Base-by-base conservation (phyloP, 1,284 basidiomycete species). In the Ustilago trichophora region DNA sequence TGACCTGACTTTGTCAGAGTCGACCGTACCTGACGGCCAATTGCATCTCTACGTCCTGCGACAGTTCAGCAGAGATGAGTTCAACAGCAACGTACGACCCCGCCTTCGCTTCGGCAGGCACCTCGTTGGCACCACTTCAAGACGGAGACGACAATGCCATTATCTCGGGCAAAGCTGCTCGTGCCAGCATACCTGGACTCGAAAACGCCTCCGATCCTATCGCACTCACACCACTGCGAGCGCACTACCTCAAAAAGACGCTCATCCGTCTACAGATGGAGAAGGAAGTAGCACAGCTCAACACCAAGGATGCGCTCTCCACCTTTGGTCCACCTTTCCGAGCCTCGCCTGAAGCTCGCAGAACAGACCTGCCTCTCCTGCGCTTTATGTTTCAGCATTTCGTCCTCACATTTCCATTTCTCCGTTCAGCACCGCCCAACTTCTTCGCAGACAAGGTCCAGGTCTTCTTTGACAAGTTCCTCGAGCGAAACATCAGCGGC, bases 221-320 rank as follows among this genome's bases (percentile, higher is more conserved):
- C 8, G 49, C 54, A n/a, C 85, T 95, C 41, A 91, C 91, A 0
- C 91, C 93, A 5, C 83, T 93, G 25, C 88, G 92, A 33, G 92
- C 92, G 1, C 93, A 97, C 80, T 97, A 97, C 82, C 89, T 97
- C 80, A 97, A 96, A 84, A 94, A 95, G 83, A 87, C 90, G n/a
- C 88, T 97, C 49, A 87, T 98, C 38, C 88, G 90, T 69, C 87
- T 96, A 36, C 89, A 97, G 81, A 84, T 85, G 31, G 94, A 98
- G 27, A 46, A 35, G 9, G 79, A 81, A 41, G 56, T 80, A 8
- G 37, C 50, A 16, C 42, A 63, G 40, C 66, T 78, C 40, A 71
- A 44, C 42, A 66, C 67, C 33, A 67, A 62, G 29, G 74, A 80
- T 55, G 79, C 76, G 0, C 76, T 81, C 11, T 74, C 73, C 27